Conservation (phyloP, 306 rosid genomes). For the Fagus sylvatica region DNA sequence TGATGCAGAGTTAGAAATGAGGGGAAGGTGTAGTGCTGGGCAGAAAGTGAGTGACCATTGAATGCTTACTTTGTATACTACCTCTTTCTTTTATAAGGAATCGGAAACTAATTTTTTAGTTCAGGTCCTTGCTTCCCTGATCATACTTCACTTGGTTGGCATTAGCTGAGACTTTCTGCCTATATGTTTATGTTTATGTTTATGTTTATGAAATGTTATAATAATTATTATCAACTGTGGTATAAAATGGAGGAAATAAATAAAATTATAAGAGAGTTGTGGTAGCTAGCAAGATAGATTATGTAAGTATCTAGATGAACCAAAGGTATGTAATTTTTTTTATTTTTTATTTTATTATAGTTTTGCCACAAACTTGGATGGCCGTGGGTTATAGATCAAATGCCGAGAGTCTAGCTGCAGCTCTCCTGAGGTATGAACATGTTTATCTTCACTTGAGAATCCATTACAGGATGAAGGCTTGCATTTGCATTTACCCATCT, state of each 20-base stretch:
- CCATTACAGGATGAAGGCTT: slow-evolving; percentile 6
- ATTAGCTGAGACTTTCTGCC: slow-evolving; percentile 94
- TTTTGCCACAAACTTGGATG: slow-evolving; percentile 95
- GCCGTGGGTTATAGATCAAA: too few species aligned
- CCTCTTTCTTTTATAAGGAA: neutral
- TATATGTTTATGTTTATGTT: too few species aligned
- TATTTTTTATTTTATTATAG: too few species aligned
- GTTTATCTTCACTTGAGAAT: slow-evolving; percentile 13
- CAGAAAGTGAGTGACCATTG: slow-evolving; percentile 63
- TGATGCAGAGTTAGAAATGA: slow-evolving; percentile 94
- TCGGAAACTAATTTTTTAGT: slow-evolving; percentile 6
- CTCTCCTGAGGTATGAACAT: slow-evolving; percentile 65
- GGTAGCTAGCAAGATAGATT: too few species aligned
- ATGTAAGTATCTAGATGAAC: slow-evolving; percentile 93
- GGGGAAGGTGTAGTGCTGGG: slow-evolving; percentile 99
- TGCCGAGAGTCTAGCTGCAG: slow-evolving; percentile 93
- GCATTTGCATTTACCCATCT: slow-evolving; percentile 22
- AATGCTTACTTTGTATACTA: neutral
- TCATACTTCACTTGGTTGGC: slow-evolving; percentile 94
- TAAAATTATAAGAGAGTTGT: too few species aligned
- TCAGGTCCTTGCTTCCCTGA: slow-evolving; percentile 97
- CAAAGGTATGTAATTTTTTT: too few species aligned
- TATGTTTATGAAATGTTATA: too few species aligned
- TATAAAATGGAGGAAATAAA: too few species aligned
- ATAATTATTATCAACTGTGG: slow-evolving; percentile 97